A percentile compares a stretch with the other conserved stretches of the same genome.
phyloP scores from a whole-genome alignment of 2,329 filamentous ascomycete genomes.

The Nigrospora osmanthi region DNA sequence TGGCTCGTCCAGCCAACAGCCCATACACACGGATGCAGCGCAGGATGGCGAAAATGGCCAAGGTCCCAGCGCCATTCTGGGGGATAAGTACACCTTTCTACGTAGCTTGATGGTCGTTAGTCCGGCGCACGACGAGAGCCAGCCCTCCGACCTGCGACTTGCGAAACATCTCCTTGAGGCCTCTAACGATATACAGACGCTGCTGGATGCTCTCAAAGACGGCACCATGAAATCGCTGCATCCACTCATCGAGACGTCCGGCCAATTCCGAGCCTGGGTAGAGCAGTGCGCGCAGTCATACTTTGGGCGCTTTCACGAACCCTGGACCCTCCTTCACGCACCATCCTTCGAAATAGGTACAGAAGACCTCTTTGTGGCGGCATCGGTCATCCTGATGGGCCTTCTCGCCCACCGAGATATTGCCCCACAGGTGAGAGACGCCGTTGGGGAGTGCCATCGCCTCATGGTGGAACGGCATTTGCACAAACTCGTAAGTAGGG shows the following conservation, averaged over 20 bases:
- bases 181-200: not conserved
- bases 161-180: too few relatives aligned
- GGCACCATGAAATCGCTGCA: not conserved
- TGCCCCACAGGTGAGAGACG: not conserved
- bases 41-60: too few relatives aligned
- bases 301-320: not conserved
- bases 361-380: not conserved
- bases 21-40: too few relatives aligned
- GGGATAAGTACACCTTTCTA: too few relatives aligned
- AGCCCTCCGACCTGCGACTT: too few relatives aligned
- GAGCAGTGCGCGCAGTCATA: not conserved
- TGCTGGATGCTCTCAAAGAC: not conserved
- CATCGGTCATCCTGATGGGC: slow-evolving; percentile 1
- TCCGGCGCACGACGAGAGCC: too few relatives aligned
- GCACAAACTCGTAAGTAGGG: too few relatives aligned
- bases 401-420: not conserved
- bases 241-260: not conserved
- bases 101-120: too few relatives aligned
- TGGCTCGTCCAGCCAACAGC: too few relatives aligned
- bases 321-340: slow-evolving; percentile 1
- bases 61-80: too few relatives aligned
- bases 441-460: too few relatives aligned
- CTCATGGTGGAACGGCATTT: not conserved
- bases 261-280: not conserved
- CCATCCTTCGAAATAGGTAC: not conserved